These are phyloP conservation scores for Arthrobotrys musiformis DNA, from an alignment of 2,329 filamentous ascomycete genomes.

Conservation along the genomic window DNA sequence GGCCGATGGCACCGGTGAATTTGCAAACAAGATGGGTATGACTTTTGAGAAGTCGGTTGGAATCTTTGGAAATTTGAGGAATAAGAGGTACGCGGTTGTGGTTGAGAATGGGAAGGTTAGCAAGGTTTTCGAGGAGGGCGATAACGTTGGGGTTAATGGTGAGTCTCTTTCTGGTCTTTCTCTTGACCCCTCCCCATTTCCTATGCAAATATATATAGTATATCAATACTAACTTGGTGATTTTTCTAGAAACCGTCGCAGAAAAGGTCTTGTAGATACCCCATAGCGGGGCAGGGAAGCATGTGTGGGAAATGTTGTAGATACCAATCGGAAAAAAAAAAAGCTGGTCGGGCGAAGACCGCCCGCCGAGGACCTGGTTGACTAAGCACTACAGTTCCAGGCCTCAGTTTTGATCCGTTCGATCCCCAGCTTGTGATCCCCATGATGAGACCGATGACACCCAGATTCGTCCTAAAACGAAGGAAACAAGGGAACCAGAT, in stretches of 20 bases:
- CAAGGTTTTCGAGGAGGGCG: slow-evolving; percentile 58
- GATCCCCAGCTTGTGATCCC: slow-evolving; percentile 22
- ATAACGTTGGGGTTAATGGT: slow-evolving; percentile 59
- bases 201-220: not conserved
- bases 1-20: slow-evolving; percentile 57
- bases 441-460: not conserved
- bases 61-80: slow-evolving; percentile 59
- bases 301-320: slow-evolving; percentile 4
- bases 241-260: slow-evolving; percentile 26
- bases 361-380: not conserved
- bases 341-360: slow-evolving; percentile 10
- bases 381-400: slow-evolving; percentile 36
- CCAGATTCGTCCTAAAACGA: not conserved
- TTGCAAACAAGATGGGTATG: slow-evolving; percentile 58
- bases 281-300: not conserved
- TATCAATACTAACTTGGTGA: not conserved
- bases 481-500: not conserved
- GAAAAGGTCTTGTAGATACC: slow-evolving; percentile 42
- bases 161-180: slow-evolving; percentile 6
- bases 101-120: slow-evolving; percentile 58
- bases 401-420: not conserved
- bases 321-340: not conserved
- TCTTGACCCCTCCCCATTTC: not conserved
- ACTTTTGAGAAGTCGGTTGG: slow-evolving; percentile 57
- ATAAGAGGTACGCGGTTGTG: slow-evolving; percentile 58